Percentiles rank a stretch among this genome's conserved stretches.
phyloP scores from a whole-genome alignment of 345 rosid species.

The Hibiscus mutabilis region DNA sequence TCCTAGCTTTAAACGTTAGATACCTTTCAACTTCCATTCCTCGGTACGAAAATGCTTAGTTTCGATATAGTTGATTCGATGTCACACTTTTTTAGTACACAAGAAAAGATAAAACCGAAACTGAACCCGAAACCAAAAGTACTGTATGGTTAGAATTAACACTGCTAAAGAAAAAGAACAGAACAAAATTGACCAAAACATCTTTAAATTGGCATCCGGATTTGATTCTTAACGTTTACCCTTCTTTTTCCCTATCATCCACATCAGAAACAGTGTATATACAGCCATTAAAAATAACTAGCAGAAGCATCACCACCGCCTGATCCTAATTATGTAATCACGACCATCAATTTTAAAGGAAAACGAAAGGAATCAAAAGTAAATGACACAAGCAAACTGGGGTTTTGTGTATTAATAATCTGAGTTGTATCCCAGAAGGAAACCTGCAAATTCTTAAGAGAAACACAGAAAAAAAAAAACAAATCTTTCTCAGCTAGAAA shows the following conservation, averaged over 20 bases:
- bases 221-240: constrained; percentile 8
- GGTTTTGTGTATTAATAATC: background rate
- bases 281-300: background rate
- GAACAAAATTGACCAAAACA: constrained; percentile 11
- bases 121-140: background rate
- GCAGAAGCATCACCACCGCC: background rate
- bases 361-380: background rate
- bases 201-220: constrained; percentile 13
- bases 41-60: background rate
- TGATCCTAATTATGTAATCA: background rate
- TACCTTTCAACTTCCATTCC: background rate
- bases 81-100: background rate
- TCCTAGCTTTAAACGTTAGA: background rate
- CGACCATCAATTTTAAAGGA: background rate
- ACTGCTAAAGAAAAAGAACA: background rate
- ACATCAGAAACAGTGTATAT: constrained; percentile 3
- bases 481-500: background rate
- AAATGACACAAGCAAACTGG: background rate
- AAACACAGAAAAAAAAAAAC: background rate
- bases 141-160: background rate
- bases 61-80: background rate
- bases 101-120: background rate
- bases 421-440: constrained; percentile 3
- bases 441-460: constrained; percentile 17
- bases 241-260: background rate